These are phyloP conservation scores for Eudorina sp. DNA, from an alignment of 139 green algal species.

Conservation along the genomic window DNA sequence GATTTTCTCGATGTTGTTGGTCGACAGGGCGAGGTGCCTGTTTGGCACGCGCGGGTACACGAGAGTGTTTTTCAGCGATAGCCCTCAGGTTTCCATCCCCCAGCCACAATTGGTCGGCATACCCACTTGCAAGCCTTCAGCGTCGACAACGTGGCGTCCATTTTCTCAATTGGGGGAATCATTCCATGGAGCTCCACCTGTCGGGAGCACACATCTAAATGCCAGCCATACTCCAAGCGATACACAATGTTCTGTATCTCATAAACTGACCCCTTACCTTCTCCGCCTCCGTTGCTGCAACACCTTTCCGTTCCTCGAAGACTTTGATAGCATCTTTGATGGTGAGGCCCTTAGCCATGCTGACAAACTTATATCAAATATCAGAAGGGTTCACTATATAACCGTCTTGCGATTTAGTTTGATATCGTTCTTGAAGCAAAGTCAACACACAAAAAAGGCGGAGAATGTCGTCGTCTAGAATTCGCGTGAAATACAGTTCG, in stretches of 20 bases:
- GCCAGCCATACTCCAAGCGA: not conserved
- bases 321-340: slow-evolving; percentile 91
- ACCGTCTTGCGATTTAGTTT: too few relatives aligned
- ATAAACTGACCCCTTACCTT: slow-evolving; percentile 64
- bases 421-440: not conserved
- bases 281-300: slow-evolving; percentile 75
- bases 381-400: not conserved
- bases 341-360: slow-evolving; percentile 73
- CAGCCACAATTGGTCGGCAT: not conserved
- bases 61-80: not conserved
- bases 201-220: not conserved
- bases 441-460: not conserved
- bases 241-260: not conserved
- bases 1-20: slow-evolving; percentile 97
- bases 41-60: too few relatives aligned
- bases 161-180: slow-evolving; percentile 91
- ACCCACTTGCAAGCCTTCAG: slow-evolving; percentile 89
- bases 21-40: slow-evolving; percentile 92
- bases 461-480: too few relatives aligned
- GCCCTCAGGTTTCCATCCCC: not conserved
- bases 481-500: too few relatives aligned
- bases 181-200: slow-evolving; percentile 89
- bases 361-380: not conserved
- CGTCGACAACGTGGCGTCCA: slow-evolving; percentile 88
- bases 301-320: slow-evolving; percentile 78